phyloP scores from a whole-genome alignment of 441 rosid genomes.

The Isatis lusitanica region DNA sequence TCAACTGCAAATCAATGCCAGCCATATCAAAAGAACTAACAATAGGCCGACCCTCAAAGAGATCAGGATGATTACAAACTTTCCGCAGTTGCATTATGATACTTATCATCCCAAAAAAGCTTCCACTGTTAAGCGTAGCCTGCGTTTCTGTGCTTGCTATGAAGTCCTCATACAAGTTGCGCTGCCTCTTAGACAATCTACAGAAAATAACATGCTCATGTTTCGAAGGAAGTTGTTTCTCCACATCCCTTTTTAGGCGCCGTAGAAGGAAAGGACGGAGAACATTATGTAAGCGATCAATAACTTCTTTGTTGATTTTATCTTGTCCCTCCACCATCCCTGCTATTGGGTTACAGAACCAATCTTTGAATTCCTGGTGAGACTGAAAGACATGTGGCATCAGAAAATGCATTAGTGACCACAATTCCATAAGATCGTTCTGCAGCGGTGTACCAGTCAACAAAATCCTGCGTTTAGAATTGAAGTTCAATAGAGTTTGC shows the following conservation, averaged over 20 bases:
- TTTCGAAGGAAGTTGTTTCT: constrained; percentile 96
- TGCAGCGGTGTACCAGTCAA: constrained; percentile 98
- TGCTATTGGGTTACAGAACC: constrained; percentile 98
- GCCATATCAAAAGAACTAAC: constrained; percentile 96
- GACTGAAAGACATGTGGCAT: constrained; percentile 99
- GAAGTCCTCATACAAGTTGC: constrained; percentile 98
- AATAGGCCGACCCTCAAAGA: constrained; percentile 99
- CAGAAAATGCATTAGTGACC: constrained; percentile 99
- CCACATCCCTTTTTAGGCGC: constrained; percentile 96
- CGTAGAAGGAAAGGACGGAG: constrained; percentile 98
- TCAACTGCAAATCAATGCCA: constrained; percentile 77
- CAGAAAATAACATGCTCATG: constrained; percentile 94
- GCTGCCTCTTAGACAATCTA: constrained; percentile 96
- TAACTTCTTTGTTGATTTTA: constrained; percentile 93
- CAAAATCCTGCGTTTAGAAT: constrained; percentile 94
- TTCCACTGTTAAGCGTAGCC: constrained; percentile 93
- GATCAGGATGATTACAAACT: constrained; percentile 99
- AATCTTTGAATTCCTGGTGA: constrained; percentile 99
- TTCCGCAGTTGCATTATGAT: constrained; percentile 99
- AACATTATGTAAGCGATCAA: constrained; percentile 98
- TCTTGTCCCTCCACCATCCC: constrained; percentile 99
- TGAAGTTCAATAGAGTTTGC: constrained; percentile 99
- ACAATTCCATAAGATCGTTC: constrained; percentile 99
- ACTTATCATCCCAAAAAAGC: constrained; percentile 99
- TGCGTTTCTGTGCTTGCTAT: constrained; percentile 99